Percentiles rank a stretch among this genome's conserved stretches.
Conservation (phyloP, 2,329 filamentous ascomycete genomes). For the Fusarium sp. region DNA sequence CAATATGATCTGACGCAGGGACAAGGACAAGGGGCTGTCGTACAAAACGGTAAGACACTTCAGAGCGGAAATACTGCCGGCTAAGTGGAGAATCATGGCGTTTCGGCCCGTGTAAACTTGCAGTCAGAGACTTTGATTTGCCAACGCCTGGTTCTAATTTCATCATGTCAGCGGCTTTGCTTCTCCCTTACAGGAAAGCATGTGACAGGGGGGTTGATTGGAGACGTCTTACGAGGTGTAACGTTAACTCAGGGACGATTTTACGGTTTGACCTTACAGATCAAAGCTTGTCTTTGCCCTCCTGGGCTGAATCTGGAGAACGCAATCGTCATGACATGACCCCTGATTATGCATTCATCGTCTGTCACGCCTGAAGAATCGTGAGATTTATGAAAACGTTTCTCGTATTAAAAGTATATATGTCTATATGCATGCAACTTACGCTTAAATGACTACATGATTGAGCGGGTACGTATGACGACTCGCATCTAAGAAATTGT, state of each 20-base stretch:
- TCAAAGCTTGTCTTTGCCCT: background rate
- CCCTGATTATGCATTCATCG: background rate
- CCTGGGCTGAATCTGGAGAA: background rate
- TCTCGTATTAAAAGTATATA: background rate
- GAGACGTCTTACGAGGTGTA: background rate
- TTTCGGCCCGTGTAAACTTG: background rate
- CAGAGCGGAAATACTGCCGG: background rate
- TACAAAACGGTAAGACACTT: background rate
- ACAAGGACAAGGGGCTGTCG: background rate
- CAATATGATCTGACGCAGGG: background rate
- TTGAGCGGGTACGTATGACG: slow-evolving; percentile 3
- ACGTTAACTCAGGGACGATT: background rate
- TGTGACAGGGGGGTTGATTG: background rate
- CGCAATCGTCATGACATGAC: background rate
- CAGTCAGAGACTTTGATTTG: background rate
- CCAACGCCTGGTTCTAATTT: background rate
- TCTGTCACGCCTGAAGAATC: background rate
- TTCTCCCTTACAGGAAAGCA: background rate
- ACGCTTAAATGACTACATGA: background rate
- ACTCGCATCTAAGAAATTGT: slow-evolving; percentile 13
- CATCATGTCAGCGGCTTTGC: background rate
- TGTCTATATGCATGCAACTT: background rate
- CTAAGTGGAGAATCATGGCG: background rate
- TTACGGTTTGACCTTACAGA: background rate
- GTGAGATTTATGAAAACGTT: background rate